Percentiles rank a stretch among this genome's conserved stretches.
These are phyloP conservation scores for Marchantia paleacea DNA, from an alignment of 225 moss, liverwort and hornwort species.

Conservation along the genomic window DNA sequence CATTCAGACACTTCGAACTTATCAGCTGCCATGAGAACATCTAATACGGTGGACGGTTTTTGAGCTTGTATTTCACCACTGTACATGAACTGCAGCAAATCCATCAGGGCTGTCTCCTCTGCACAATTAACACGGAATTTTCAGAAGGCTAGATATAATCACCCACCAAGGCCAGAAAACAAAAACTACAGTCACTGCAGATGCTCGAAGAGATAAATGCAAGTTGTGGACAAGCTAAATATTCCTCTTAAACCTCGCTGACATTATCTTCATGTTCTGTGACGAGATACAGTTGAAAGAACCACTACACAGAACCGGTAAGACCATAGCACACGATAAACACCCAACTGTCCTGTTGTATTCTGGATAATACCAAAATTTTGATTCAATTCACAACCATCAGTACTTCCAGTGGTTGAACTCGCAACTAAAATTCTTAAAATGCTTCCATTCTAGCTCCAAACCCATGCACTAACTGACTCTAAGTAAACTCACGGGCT, in stretches of 20 bases:
- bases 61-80: slow-evolving; percentile 90
- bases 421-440: no score
- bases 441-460: not conserved
- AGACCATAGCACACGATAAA: no score
- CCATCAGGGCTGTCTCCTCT: slow-evolving; percentile 94
- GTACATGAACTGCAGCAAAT: slow-evolving; percentile 97
- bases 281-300: no score
- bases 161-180: not conserved
- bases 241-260: no score
- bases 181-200: not conserved
- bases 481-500: not conserved
- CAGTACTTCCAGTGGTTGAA: no score
- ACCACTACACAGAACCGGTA: no score
- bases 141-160: slow-evolving; percentile 4
- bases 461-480: not conserved
- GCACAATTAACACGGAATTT: slow-evolving; percentile 20
- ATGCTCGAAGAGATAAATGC: not conserved
- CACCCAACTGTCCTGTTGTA: no score
- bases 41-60: slow-evolving; percentile 66
- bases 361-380: no score
- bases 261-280: no score
- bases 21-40: slow-evolving; percentile 97
- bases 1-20: slow-evolving; percentile 92
- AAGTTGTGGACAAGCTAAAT: no score
- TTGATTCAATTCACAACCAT: no score